Evolutionary conservation across 176 grass and related monocot genomes (phyloP).

Genomic region (Carex cristatella): DNA sequence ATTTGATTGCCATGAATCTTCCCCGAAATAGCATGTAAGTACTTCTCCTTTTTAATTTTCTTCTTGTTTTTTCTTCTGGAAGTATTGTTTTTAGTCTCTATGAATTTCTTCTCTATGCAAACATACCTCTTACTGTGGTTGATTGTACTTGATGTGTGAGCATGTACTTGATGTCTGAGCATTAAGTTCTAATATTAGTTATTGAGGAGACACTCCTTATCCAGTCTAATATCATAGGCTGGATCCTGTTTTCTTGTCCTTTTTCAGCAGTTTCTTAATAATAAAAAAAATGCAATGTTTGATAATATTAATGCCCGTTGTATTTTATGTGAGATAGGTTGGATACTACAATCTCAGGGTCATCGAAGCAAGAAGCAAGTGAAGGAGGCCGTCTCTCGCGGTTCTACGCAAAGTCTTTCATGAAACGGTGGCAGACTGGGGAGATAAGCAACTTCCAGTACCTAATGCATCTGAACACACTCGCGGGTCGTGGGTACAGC

Average conservation of each 20-base stretch:
- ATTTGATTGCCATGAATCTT: conserved; percentile 90
- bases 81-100: not conserved
- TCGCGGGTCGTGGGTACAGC: conserved; percentile 94
- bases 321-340: conserved; percentile 44
- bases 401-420: conserved; percentile 84
- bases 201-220: not conserved
- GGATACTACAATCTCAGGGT: conserved; percentile 94
- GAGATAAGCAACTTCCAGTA: conserved; percentile 99
- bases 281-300: not conserved
- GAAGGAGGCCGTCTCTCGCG: conserved; percentile 92
- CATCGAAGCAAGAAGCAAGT: conserved; percentile 77
- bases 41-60: conserved; percentile 21
- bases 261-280: not conserved
- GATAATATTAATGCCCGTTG: not conserved
- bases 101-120: not conserved
- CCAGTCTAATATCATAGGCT: not conserved
- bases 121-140: not conserved
- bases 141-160: not conserved
- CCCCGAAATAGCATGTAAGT: conserved; percentile 98
- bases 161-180: not conserved
- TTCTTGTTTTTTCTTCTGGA: not conserved
- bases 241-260: no score
- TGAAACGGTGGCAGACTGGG: conserved; percentile 96
- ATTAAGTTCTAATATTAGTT: not conserved
- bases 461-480: conserved; percentile 98